Percentiles rank a stretch among this genome's conserved stretches.
Conservation (phyloP, 1,139 yeast genomes). For the Magnusiomyces suaveolens region DNA sequence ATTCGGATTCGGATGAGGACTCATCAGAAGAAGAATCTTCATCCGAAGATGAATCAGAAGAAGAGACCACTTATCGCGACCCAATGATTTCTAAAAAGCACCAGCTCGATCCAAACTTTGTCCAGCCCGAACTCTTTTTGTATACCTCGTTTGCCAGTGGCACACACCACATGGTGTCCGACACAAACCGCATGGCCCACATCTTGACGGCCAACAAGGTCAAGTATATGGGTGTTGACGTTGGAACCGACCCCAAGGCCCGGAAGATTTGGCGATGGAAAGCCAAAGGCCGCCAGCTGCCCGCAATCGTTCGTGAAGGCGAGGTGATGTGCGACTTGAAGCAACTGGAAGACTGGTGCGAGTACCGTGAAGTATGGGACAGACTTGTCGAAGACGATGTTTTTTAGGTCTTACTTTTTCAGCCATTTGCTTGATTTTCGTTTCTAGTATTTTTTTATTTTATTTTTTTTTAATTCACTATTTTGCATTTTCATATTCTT, state of each 20-base stretch:
- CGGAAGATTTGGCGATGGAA: conserved; percentile 36
- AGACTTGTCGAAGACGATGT: conserved; percentile 13
- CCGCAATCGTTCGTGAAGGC: conserved; percentile 85
- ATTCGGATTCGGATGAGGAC: neutral
- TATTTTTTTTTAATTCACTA: neutral
- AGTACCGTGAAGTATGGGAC: conserved; percentile 12
- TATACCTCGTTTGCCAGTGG: conserved; percentile 12
- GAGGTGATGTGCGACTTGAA: conserved; percentile 44
- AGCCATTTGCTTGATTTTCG: neutral
- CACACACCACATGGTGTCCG: conserved; percentile 40
- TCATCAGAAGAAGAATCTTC: neutral
- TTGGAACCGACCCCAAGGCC: conserved; percentile 12
- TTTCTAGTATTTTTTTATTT: neutral
- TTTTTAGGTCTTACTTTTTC: neutral
- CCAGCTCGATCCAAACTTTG: neutral
- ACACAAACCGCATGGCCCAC: conserved; percentile 68
- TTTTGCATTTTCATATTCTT: no score
- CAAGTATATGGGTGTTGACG: conserved; percentile 10
- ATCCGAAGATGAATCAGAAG: neutral
- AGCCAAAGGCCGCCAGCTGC: conserved; percentile 57
- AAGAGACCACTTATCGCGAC: neutral
- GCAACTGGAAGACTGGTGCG: conserved; percentile 13
- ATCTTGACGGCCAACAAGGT: conserved; percentile 10
- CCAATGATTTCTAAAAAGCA: neutral
- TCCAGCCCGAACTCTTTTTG: conserved; percentile 13